Evolutionary conservation across 345 rosid species (phyloP).

Genomic region (Brassica juncea): DNA sequence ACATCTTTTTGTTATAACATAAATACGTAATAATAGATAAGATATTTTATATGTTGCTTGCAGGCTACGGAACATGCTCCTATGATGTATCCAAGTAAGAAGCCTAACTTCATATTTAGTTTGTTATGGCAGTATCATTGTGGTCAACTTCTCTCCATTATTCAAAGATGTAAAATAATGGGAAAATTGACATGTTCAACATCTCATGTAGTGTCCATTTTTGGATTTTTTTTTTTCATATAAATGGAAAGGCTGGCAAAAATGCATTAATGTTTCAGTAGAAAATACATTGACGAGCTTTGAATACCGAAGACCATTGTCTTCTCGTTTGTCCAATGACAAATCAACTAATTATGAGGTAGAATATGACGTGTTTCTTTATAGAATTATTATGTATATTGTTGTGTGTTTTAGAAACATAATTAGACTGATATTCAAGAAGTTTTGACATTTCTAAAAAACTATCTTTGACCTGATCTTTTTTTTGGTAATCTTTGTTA

Average conservation of each 20-base stretch:
- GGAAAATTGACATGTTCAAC: neutral
- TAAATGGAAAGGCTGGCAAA: neutral
- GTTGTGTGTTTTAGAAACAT: neutral
- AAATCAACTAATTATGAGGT: neutral
- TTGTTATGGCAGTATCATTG: neutral
- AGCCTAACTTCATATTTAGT: neutral
- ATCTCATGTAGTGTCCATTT: neutral
- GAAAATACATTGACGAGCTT: neutral
- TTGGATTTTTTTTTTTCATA: neutral
- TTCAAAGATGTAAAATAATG: neutral
- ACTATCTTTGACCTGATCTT: neutral
- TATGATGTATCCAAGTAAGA: constrained; percentile 53
- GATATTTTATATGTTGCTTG: constrained; percentile 8
- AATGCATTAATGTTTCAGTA: neutral
- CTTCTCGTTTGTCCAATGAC: neutral
- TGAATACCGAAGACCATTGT: neutral
- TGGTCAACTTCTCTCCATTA: neutral
- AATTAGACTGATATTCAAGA: neutral
- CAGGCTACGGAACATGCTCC: constrained; percentile 57
- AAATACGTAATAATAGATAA: neutral
- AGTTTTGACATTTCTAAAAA: neutral
- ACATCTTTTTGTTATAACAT: neutral
- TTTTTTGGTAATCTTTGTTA: neutral
- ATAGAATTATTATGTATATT: neutral
- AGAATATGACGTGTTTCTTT: neutral